Percentiles rank a stretch among this genome's conserved stretches.
phyloP scores from a whole-genome alignment of 2,329 filamentous ascomycete species.

The Neofusicoccum umdonicola region DNA sequence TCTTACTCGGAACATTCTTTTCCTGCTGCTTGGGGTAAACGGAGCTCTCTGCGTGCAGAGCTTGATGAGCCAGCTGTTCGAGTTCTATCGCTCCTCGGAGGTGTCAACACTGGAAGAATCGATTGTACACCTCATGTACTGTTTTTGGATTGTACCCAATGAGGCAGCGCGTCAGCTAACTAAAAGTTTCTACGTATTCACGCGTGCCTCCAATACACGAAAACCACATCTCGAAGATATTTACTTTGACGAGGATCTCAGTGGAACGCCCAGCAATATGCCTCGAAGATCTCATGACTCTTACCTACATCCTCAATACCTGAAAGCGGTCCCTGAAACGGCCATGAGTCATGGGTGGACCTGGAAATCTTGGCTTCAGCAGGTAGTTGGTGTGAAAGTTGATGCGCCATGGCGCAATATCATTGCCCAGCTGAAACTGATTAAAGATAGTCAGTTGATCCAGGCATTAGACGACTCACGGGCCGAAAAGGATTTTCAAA shows the following conservation, averaged over 20 bases:
- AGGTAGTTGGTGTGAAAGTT: background rate
- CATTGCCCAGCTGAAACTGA: too few species aligned
- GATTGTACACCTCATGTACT: background rate
- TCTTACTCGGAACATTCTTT: background rate
- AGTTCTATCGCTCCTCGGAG: background rate
- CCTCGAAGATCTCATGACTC: background rate
- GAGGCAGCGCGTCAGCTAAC: too few species aligned
- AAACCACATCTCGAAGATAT: too few species aligned
- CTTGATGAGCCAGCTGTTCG: too few species aligned
- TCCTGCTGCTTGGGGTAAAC: background rate
- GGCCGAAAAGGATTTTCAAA: too few species aligned
- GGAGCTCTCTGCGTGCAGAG: too few species aligned
- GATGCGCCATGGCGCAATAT: background rate
- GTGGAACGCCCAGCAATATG: too few species aligned
- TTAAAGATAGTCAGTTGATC: too few species aligned
- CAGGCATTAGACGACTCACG: too few species aligned
- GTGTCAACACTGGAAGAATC: background rate
- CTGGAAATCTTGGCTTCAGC: background rate
- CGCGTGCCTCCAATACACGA: too few species aligned
- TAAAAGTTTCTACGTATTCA: too few species aligned
- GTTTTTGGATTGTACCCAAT: background rate
- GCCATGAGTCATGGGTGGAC: background rate
- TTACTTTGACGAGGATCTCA: too few species aligned
- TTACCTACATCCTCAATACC: background rate
- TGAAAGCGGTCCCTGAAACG: background rate